Evolutionary conservation across 2,329 filamentous ascomycete species (phyloP).

Genomic region (Fusarium stilboides): DNA sequence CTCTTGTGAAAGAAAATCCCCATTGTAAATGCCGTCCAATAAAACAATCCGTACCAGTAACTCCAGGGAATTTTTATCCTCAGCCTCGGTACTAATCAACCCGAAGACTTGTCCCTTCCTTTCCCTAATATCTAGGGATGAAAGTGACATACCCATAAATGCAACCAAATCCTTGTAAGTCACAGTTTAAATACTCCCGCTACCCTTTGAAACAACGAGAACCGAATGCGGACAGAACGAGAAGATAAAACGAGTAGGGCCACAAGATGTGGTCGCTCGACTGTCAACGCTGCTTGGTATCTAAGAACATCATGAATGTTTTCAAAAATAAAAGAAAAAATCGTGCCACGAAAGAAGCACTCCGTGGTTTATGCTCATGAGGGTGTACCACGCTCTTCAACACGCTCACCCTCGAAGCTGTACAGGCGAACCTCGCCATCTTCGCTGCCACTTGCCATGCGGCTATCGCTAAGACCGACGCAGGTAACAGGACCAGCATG

Average conservation of each 20-base stretch:
- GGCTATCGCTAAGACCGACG: slow-evolving; percentile 89
- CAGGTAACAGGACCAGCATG: slow-evolving; percentile 94
- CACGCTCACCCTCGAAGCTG: slow-evolving; percentile 74
- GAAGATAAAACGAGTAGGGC: slow-evolving; percentile 6
- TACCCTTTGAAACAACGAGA: slow-evolving; percentile 23
- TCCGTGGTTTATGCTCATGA: slow-evolving; percentile 54
- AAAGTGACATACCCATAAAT: slow-evolving; percentile 24
- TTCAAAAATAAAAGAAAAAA: slow-evolving; percentile 5
- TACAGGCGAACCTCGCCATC: slow-evolving; percentile 93
- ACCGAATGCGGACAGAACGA: background rate
- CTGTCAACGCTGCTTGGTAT: slow-evolving; percentile 13
- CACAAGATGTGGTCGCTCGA: slow-evolving; percentile 2
- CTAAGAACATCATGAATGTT: slow-evolving; percentile 21
- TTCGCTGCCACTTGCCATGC: slow-evolving; percentile 92
- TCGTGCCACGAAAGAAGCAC: background rate
- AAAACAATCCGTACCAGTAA: slow-evolving; percentile 28
- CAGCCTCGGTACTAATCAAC: slow-evolving; percentile 16
- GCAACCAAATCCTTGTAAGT: slow-evolving; percentile 7
- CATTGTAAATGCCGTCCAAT: slow-evolving; percentile 12
- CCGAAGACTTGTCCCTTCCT: slow-evolving; percentile 9
- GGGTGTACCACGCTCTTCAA: slow-evolving; percentile 67
- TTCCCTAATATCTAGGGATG: background rate
- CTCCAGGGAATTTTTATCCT: slow-evolving; percentile 26
- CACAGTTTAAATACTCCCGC: slow-evolving; percentile 31
- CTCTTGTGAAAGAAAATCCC: slow-evolving; percentile 21